These are phyloP conservation scores for Pyricularia grisea DNA, from an alignment of 2,329 filamentous ascomycete genomes.

Conservation along the genomic window DNA sequence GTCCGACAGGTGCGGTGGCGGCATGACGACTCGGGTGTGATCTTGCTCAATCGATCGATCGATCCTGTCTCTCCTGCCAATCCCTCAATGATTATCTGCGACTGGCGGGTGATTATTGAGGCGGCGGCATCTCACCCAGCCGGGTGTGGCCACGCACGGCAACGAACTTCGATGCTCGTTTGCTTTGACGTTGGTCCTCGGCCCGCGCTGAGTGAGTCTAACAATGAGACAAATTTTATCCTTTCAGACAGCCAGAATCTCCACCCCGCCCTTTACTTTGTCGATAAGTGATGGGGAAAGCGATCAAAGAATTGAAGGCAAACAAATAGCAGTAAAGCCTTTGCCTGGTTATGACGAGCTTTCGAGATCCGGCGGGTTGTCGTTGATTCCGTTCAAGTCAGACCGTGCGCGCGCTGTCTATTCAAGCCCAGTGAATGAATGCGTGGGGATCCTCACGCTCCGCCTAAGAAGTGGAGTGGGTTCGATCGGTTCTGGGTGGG, in stretches of 20 bases:
- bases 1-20: not conserved
- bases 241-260: not conserved
- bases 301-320: not conserved
- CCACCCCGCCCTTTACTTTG: not conserved
- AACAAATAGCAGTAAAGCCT: not conserved
- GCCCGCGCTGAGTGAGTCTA: not conserved
- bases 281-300: not conserved
- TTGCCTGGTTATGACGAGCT: not conserved
- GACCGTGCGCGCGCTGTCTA: not conserved
- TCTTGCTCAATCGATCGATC: not conserved
- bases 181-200: not conserved
- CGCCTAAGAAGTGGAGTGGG: not conserved
- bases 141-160: not conserved
- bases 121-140: not conserved
- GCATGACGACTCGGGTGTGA: not conserved
- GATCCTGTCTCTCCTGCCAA: not conserved
- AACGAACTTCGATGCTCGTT: not conserved
- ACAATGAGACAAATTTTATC: not conserved
- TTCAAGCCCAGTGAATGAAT: not conserved
- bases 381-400: not conserved
- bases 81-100: not conserved
- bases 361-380: not conserved
- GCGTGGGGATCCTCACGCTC: not conserved
- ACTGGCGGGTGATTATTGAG: not conserved
- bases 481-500: not conserved